phyloP scores from a whole-genome alignment of 768 basidiomycete species.

The Pholiota microspora region DNA sequence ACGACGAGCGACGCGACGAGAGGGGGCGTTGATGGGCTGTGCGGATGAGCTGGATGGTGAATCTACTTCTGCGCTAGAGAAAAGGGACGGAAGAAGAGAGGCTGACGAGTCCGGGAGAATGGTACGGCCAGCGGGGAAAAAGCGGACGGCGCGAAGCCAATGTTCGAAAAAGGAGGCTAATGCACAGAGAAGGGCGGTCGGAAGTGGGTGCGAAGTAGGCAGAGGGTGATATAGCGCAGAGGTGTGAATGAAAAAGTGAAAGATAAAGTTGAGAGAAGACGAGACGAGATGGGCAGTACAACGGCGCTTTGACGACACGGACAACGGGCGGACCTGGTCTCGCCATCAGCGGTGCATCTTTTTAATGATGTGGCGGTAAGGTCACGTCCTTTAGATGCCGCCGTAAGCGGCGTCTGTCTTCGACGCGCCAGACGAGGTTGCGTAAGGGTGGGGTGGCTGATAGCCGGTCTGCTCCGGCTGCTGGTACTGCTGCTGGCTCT shows the following conservation, averaged over 20 bases:
- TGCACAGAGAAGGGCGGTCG: neutral
- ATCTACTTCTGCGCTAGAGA: too few species aligned
- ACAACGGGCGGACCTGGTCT: neutral
- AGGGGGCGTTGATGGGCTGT: neutral
- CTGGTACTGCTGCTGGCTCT: constrained; percentile 4
- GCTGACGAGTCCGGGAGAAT: neutral
- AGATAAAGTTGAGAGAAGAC: neutral
- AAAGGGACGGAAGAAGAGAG: too few species aligned
- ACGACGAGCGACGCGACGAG: too few species aligned
- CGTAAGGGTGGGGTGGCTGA: constrained; percentile 20
- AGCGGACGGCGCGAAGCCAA: neutral
- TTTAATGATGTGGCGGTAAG: neutral
- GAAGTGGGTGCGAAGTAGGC: neutral
- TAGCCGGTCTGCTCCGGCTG: constrained; percentile 13
- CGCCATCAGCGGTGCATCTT: neutral
- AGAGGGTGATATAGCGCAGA: neutral
- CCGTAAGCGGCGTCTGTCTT: constrained; percentile 6
- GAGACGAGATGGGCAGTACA: neutral
- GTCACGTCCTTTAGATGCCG: constrained; percentile 1
- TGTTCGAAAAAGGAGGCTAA: constrained; percentile 3
- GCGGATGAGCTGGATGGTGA: neutral
- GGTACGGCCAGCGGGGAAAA: neutral
- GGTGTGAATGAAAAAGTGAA: neutral
- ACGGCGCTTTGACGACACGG: neutral
- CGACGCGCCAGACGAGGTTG: constrained; percentile 3